Evolutionary conservation across 805 yeast species (phyloP), one percentile per base, ranked within the genome.

Genomic region (Brettanomyces custersianus): DNA sequence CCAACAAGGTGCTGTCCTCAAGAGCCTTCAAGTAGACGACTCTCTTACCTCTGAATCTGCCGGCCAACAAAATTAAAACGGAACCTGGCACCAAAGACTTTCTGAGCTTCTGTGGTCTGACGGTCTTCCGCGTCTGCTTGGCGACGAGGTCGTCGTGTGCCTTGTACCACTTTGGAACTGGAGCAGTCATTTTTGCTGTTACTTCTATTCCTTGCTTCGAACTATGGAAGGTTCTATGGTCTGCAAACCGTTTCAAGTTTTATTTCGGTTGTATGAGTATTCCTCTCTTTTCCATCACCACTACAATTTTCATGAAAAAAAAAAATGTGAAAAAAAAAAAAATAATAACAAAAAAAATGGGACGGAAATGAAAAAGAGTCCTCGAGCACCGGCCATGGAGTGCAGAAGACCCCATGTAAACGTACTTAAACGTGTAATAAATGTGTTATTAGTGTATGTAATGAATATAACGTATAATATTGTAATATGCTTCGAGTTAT

Each of bases 1-100:
- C 95, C 64, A 90, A 81, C 59, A 90, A 76, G 51, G 96, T 90
- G 87, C 87, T 86, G 78, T 92, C 98, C 74, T 86, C 95, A 64
- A 92, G 78, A 68, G 80, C 70, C 81, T 90, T 90, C 66, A 90
- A 80, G 83, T 82, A 84, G 52, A 90, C 96, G 59, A 92, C 98
- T 75, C 98, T 88, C 86, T 90, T 92, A 69, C 98, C 98, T 74
- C 98, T 85, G 95, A 87, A 90, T 72, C 96, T 86, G 68, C 98
- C 98, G 59, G 98, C 96, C 65, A 90, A 78, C 66, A 90, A 74
- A 68, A 90, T 90, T 67, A 92, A 75, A 32, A 57, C 61, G 29
- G 62, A 52, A 51, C 61, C 62, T 40, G 62, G 62, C 35, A 56
- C 60, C 36, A 57, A 46, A 21, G 60, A 84, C 60, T 94, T 74